phyloP scores from a whole-genome alignment of 2,329 filamentous ascomycete species.

The Helotiales sp. region DNA sequence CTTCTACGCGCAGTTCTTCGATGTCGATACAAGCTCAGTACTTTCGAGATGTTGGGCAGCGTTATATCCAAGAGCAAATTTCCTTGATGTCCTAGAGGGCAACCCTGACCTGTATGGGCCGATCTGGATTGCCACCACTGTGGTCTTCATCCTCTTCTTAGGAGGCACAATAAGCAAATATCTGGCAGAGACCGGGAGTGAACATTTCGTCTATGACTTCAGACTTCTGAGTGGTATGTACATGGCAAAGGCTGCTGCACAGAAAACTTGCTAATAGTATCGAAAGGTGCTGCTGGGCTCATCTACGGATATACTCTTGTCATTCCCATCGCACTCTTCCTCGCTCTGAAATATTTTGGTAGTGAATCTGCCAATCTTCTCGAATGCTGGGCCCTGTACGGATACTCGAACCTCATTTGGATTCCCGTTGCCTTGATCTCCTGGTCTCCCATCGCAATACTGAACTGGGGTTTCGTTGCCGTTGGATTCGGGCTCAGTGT shows the following conservation, averaged over 20 bases:
- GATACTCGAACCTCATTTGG: conserved; percentile 97
- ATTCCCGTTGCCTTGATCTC: conserved; percentile 90
- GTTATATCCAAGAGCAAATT: conserved; percentile 90
- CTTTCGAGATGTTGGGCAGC: conserved; percentile 84
- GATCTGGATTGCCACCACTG: conserved; percentile 98
- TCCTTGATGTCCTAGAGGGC: conserved; percentile 94
- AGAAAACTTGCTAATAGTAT: conserved; percentile 9
- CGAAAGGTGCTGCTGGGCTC: conserved; percentile 78
- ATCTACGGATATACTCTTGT: conserved; percentile 94
- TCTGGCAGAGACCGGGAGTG: conserved; percentile 68
- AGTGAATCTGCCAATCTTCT: conserved; percentile 91
- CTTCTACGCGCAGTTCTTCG: conserved; percentile 98
- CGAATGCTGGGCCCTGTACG: conserved; percentile 94
- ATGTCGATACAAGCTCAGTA: conserved; percentile 93
- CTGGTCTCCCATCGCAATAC: conserved; percentile 82
- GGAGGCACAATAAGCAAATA: conserved; percentile 96
- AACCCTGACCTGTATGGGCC: conserved; percentile 97
- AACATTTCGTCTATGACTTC: conserved; percentile 91
- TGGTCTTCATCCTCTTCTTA: conserved; percentile 92
- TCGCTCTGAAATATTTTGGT: conserved; percentile 90
- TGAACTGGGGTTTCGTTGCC: conserved; percentile 94
- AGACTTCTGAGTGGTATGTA: conserved; percentile 75
- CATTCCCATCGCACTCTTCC: conserved; percentile 85
- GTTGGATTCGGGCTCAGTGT: conserved; percentile 85
- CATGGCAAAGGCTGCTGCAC: neutral